Evolutionary conservation across 176 grass and related monocot species (phyloP).

Genomic region (Guadua angustifolia): DNA sequence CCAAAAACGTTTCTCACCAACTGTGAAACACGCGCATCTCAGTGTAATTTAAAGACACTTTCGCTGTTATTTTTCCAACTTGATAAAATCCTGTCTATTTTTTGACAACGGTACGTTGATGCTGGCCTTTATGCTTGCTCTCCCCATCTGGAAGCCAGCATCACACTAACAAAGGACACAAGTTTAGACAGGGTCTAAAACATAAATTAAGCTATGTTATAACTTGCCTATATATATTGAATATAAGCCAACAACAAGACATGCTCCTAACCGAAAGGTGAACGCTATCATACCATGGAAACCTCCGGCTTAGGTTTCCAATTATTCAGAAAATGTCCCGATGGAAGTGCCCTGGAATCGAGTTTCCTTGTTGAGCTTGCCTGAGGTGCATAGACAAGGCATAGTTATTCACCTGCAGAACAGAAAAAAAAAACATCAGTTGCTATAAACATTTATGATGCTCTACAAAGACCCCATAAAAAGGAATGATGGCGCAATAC

Average conservation of each 20-base stretch:
- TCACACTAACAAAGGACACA: conserved; percentile 5
- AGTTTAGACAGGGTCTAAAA: conserved; percentile 39
- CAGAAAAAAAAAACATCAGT: background rate
- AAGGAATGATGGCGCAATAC: background rate
- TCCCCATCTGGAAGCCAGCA: conserved; percentile 11
- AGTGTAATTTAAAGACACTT: background rate
- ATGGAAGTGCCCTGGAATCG: conserved; percentile 61
- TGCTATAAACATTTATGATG: background rate
- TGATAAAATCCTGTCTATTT: background rate
- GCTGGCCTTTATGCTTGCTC: conserved; percentile 9
- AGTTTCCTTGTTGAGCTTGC: conserved; percentile 66
- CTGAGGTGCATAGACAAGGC: conserved; percentile 68
- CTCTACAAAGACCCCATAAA: background rate
- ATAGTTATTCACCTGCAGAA: conserved; percentile 70
- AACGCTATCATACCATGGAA: conserved; percentile 29
- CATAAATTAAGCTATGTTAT: conserved; percentile 32
- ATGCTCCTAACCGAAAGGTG: conserved; percentile 1
- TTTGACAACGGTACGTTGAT: background rate
- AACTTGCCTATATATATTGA: conserved; percentile 40
- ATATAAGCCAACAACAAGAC: conserved; percentile 27
- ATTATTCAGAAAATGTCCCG: conserved; percentile 64
- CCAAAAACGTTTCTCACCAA: background rate
- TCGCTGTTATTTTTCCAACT: conserved; percentile 2
- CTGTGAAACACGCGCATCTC: too few species aligned
- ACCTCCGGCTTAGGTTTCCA: conserved; percentile 1